Conservation (phyloP, 768 basidiomycete species). For the Lentinula boryana region DNA sequence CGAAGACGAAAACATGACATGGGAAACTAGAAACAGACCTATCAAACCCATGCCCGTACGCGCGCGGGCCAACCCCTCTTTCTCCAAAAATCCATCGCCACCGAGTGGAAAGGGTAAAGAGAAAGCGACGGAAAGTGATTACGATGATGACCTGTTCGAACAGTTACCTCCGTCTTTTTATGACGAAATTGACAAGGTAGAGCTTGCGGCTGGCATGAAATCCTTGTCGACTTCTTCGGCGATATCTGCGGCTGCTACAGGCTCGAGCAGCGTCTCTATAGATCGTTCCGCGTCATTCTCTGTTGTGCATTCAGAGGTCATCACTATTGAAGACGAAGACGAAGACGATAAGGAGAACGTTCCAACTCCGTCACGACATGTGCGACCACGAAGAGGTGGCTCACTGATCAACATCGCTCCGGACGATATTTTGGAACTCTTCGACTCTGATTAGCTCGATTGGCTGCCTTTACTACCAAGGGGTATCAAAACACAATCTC, state of each 20-base stretch:
- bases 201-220: conserved; percentile 16
- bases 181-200: conserved; percentile 29
- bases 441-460: not conserved
- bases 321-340: conserved; percentile 39
- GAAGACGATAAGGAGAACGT: conserved; percentile 62
- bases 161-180: conserved; percentile 21
- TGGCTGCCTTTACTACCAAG: not conserved
- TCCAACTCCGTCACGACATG: conserved; percentile 43
- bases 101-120: conserved; percentile 10
- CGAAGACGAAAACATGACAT: conserved; percentile 18
- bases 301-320: conserved; percentile 21
- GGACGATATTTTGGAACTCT: conserved; percentile 52
- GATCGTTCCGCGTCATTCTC: not conserved
- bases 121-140: conserved; percentile 28
- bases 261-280: conserved; percentile 9
- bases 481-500: not conserved
- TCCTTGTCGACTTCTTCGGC: not conserved
- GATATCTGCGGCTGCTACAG: not conserved
- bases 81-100: conserved; percentile 9
- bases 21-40: conserved; percentile 8
- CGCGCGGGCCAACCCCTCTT: conserved; percentile 2
- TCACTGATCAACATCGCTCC: conserved; percentile 17
- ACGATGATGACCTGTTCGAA: conserved; percentile 25
- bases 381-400: conserved; percentile 29
- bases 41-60: conserved; percentile 11